These are phyloP conservation scores for Raffaelea albimanens DNA, from an alignment of 2,329 filamentous ascomycete species.

Conservation along the genomic window DNA sequence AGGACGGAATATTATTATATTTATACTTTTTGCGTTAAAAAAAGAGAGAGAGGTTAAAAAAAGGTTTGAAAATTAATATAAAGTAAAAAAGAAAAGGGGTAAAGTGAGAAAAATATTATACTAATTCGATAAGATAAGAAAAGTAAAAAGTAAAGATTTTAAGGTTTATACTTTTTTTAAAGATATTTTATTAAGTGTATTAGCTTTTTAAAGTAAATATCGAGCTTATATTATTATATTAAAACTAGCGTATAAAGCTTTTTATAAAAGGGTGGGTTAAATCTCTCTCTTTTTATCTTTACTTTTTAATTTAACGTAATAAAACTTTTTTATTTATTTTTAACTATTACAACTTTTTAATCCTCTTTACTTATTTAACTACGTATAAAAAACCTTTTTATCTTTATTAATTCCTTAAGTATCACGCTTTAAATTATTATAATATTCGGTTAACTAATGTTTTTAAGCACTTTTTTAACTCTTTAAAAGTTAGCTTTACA, in stretches of 20 bases:
- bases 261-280: not conserved
- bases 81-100: not conserved
- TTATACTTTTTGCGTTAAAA: too few relatives aligned
- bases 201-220: not conserved
- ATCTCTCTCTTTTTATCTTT: not conserved
- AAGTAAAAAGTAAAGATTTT: not conserved
- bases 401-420: not conserved
- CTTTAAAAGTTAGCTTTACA: too few relatives aligned
- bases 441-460: too few relatives aligned
- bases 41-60: too few relatives aligned
- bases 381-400: not conserved
- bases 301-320: too few relatives aligned
- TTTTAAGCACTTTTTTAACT: too few relatives aligned
- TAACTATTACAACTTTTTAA: not conserved
- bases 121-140: not conserved
- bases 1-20: too few relatives aligned
- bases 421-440: not conserved
- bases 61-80: too few relatives aligned
- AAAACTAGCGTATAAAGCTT: not conserved
- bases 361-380: not conserved
- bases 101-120: not conserved
- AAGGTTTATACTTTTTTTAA: not conserved
- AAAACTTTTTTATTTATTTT: not conserved
- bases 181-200: not conserved
- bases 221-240: not conserved